These are phyloP conservation scores for Aspergillus sp. DNA, from an alignment of 2,329 filamentous ascomycete genomes.

Conservation along the genomic window DNA sequence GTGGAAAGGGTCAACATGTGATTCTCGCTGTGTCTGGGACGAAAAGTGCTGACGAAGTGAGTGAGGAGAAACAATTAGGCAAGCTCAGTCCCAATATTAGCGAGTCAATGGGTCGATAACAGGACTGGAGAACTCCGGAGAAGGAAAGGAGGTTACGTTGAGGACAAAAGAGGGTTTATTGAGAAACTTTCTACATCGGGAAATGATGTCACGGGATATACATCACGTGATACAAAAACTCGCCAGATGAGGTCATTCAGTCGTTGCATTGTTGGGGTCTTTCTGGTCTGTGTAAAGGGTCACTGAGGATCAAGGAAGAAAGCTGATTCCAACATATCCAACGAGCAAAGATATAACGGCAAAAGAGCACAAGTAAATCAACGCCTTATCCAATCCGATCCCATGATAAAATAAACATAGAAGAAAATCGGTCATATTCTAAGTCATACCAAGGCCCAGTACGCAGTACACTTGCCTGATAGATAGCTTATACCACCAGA, in stretches of 20 bases:
- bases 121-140: not conserved
- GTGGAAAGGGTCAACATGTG: not conserved
- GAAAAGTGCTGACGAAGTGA: not conserved
- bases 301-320: not conserved
- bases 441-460: not conserved
- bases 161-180: not conserved
- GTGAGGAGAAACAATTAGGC: not conserved
- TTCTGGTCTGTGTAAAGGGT: not conserved
- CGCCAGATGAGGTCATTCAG: too few species aligned
- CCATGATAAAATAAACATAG: not conserved
- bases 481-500: not conserved
- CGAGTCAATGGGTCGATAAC: not conserved
- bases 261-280: not conserved
- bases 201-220: not conserved
- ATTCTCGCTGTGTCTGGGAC: not conserved
- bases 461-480: not conserved
- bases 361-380: not conserved
- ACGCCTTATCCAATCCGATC: conserved; percentile 4
- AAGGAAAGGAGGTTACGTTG: not conserved
- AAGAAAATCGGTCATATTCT: not conserved
- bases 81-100: not conserved
- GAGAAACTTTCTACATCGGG: not conserved
- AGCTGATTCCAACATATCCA: not conserved
- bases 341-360: not conserved
- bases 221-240: not conserved